Conservation (phyloP, 306 rosid species). For the Medicago arabica region DNA sequence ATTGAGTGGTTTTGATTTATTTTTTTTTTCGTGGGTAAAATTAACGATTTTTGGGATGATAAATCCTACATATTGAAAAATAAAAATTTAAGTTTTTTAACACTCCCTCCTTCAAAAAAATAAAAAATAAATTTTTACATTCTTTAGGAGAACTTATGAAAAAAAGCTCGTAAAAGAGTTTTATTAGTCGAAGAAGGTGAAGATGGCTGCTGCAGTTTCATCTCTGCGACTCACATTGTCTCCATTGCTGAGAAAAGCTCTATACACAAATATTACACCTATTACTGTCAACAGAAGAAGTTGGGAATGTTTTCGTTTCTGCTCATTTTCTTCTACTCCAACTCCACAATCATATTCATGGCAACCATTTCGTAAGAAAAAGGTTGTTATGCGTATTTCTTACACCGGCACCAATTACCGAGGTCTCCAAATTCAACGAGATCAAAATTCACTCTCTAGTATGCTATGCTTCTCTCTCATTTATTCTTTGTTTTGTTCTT, state of each 20-base stretch:
- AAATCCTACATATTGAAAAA: too few species aligned
- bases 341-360: slow-evolving; percentile 46
- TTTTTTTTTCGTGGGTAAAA: too few species aligned
- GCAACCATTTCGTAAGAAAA: slow-evolving; percentile 77
- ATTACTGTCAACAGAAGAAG: not conserved
- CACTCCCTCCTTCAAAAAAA: too few species aligned
- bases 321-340: slow-evolving; percentile 40
- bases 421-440: slow-evolving; percentile 86
- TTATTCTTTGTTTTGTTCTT: not conserved
- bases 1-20: too few species aligned
- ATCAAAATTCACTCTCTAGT: slow-evolving; percentile 69
- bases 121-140: too few species aligned
- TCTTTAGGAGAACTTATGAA: too few species aligned
- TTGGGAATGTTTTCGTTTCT: slow-evolving; percentile 29
- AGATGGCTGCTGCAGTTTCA: slow-evolving; percentile 53
- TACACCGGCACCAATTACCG: slow-evolving; percentile 85
- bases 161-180: too few species aligned
- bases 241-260: slow-evolving; percentile 44
- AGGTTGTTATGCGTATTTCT: slow-evolving; percentile 82
- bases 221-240: slow-evolving; percentile 53
- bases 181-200: not conserved
- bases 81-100: too few species aligned
- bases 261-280: slow-evolving; percentile 34
- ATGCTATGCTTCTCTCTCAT: slow-evolving; percentile 32
- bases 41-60: too few species aligned